Evolutionary conservation across 78 protist species (phyloP).

Genomic region (Dictyostelium discoideum): DNA sequence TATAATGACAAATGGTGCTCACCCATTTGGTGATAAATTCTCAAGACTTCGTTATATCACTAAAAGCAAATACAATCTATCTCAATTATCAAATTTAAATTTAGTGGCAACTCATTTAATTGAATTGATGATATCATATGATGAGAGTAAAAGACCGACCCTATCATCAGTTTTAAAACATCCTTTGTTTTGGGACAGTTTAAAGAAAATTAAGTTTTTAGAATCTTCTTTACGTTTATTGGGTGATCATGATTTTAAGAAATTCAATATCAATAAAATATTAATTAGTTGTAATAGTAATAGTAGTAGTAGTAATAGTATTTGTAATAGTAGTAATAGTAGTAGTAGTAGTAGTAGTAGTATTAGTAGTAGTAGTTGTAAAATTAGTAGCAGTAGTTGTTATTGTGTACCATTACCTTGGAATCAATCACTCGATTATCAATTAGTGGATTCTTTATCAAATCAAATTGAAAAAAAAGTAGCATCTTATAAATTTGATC

Average conservation of each 20-base stretch:
- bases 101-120: background rate
- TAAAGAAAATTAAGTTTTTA: slow-evolving; percentile 7
- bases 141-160: slow-evolving; percentile 1
- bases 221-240: background rate
- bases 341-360: background rate
- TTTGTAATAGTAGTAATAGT: background rate
- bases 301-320: background rate
- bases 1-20: slow-evolving; percentile 20
- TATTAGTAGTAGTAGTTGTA: background rate
- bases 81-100: background rate
- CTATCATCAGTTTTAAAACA: slow-evolving; percentile 1
- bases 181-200: slow-evolving; percentile 33
- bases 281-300: background rate
- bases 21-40: slow-evolving; percentile 67
- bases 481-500: slow-evolving; percentile 7
- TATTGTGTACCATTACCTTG: background rate
- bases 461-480: background rate
- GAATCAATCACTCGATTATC: slow-evolving; percentile 2
- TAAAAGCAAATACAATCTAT: background rate
- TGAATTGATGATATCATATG: background rate
- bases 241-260: background rate
- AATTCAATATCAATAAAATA: background rate
- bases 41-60: slow-evolving; percentile 22
- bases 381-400: too few relatives aligned
- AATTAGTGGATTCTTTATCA: background rate